Conservation (phyloP, 2,329 filamentous ascomycete species). For the Nemania abortiva region DNA sequence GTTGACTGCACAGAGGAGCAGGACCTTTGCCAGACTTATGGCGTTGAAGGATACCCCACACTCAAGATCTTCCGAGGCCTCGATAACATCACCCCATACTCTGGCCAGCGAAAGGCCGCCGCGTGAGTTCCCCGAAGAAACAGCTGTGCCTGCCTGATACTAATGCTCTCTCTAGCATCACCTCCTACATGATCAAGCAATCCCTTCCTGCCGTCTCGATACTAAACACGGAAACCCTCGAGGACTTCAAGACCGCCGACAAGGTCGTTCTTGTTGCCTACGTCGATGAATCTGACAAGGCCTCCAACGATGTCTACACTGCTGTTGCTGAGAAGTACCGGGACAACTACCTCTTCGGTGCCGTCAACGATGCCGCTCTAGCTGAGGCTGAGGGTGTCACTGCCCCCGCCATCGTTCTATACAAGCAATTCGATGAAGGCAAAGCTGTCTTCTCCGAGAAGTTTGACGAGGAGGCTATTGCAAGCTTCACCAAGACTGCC, state of each 20-base stretch:
- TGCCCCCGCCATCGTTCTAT: conserved; percentile 88
- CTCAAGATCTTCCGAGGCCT: conserved; percentile 97
- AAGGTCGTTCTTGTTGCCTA: conserved; percentile 96
- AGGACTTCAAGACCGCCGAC: conserved; percentile 97
- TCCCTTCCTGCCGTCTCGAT: conserved; percentile 90
- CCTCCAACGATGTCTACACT: conserved; percentile 86
- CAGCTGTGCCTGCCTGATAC: conserved; percentile 14
- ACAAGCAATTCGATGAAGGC: conserved; percentile 98
- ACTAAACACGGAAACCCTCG: conserved; percentile 83
- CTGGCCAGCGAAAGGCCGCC: conserved; percentile 88
- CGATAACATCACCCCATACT: conserved; percentile 85
- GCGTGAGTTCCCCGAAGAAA: conserved; percentile 61
- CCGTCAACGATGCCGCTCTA: conserved; percentile 83
- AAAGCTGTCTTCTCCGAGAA: conserved; percentile 86
- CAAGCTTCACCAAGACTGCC: conserved; percentile 84
- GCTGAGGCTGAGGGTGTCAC: conserved; percentile 92
- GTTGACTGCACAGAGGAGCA: conserved; percentile 95
- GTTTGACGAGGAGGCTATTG: conserved; percentile 84
- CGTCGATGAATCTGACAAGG: conserved; percentile 83
- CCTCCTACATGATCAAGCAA: conserved; percentile 98
- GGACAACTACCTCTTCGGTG: conserved; percentile 93
- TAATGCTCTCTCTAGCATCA: conserved; percentile 62
- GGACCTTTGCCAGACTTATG: conserved; percentile 89
- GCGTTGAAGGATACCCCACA: conserved; percentile 97
- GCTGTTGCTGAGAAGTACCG: conserved; percentile 80